Conservation (phyloP, 495 filamentous ascomycete species). For the Symbiotaphrina buchneri region DNA sequence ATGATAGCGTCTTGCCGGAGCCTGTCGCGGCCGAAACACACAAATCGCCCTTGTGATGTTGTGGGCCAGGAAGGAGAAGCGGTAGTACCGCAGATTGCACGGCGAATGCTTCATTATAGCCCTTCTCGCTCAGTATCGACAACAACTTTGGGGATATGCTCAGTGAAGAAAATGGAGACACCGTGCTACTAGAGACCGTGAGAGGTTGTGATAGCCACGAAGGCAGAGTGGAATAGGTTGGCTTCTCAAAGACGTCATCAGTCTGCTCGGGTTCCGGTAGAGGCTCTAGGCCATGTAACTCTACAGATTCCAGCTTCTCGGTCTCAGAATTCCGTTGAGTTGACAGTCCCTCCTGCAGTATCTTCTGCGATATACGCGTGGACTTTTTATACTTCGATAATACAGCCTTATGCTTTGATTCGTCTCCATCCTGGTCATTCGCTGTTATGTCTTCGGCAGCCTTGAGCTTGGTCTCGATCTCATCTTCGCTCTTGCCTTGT, state of each 20-base stretch:
- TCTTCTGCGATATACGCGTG: conserved; percentile 7
- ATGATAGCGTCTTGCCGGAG: conserved; percentile 84
- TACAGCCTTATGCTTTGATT: conserved; percentile 12
- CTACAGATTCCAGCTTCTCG: conserved; percentile 14
- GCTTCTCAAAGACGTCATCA: conserved; percentile 22
- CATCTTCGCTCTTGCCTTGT: too few relatives aligned
- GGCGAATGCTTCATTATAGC: conserved; percentile 57
- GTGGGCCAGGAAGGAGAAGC: conserved; percentile 37
- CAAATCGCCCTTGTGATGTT: conserved; percentile 43
- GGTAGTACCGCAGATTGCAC: conserved; percentile 69
- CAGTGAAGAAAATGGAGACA: conserved; percentile 36
- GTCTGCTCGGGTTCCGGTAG: conserved; percentile 52
- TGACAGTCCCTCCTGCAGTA: conserved; percentile 1
- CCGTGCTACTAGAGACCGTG: conserved; percentile 30
- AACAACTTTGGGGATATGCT: conserved; percentile 29
- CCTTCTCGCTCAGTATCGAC: conserved; percentile 35
- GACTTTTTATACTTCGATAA: conserved; percentile 16
- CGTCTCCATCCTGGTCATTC: conserved; percentile 2
- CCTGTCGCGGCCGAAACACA: conserved; percentile 80
- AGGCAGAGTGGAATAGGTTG: conserved; percentile 32
- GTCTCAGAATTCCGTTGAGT: conserved; percentile 3
- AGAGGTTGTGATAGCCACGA: conserved; percentile 58
- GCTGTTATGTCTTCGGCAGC: conserved; percentile 4
- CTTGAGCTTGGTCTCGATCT: too few relatives aligned
- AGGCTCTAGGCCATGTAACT: conserved; percentile 47